Base-by-base conservation (phyloP, 768 basidiomycete species). In the Hygrophorus pudorinus region DNA sequence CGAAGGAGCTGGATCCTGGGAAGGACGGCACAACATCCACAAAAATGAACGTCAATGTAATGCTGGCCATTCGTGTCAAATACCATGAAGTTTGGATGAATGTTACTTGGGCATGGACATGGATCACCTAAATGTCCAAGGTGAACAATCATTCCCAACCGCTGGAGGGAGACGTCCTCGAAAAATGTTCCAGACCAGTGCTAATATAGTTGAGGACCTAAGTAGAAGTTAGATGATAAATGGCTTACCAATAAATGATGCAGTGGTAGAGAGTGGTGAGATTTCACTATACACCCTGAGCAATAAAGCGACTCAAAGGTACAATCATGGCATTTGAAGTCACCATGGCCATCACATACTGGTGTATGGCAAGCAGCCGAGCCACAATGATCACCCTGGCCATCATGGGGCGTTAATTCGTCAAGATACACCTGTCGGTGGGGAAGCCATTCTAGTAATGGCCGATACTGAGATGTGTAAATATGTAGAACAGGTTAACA, bases 1-100 rank as follows among this genome's bases (percentile, higher is more conserved):
- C 38, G 31, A 10, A 49, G 48, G 2, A 49, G 31, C 29, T 49
- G 48, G 21, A 27, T 34, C 12, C 45, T 13, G 30, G 40, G 28
- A 17, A 20, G 33, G 16, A 14, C 13, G 6, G n/a, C 13, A 18
- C 42, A 40, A 38, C 61, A 63, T 8, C 41, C 47, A 36, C 61
- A 63, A 37, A 54, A 62, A 3, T 39, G 36, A 4, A 62, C 32
- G n/a, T 44, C 24, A 3, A 62, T 41, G 5, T 24, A 10, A 39
- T 62, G 61, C 9, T 54, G 32, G 12, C 59, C 61, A 27, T 48
- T 57, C n/a, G 49, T 46, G 38, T 61, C 45, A 20, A 62, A 17
- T 1, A 53, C 42, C 8, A 24, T 37, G 36, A 52, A 50, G 21
- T 38, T 29, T 20, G 17, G 6, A 16, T 36, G 20, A 4, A 27